These are phyloP conservation scores for Podaxis sp. DNA, from an alignment of 768 basidiomycete genomes.

Conservation along the genomic window DNA sequence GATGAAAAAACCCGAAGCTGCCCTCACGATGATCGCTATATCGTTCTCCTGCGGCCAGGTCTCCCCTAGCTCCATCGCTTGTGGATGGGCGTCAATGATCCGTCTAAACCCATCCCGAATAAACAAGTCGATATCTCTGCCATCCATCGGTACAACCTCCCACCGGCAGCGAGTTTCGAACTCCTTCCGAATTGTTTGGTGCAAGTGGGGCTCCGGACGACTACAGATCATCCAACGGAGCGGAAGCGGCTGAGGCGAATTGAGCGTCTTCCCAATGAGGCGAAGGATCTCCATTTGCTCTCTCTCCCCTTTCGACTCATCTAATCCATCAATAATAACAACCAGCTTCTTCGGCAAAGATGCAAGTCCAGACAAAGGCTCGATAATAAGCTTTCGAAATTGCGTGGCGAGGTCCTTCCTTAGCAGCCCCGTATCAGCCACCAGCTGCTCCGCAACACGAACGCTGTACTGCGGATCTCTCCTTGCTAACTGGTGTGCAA, in stretches of 20 bases:
- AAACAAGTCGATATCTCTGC: constrained; percentile 1
- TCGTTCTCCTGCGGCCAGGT: background rate
- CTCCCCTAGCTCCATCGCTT: background rate
- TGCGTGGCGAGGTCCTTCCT: constrained; percentile 1
- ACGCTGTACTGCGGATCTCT: background rate
- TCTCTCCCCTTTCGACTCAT: constrained; percentile 17
- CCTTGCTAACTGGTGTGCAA: constrained; percentile 15
- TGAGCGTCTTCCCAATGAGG: constrained; percentile 5
- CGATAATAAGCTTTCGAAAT: constrained; percentile 8
- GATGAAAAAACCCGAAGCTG: background rate
- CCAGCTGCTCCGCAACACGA: constrained; percentile 2
- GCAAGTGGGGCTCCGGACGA: constrained; percentile 16
- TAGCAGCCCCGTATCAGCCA: background rate
- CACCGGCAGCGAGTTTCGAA: background rate
- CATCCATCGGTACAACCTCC: constrained; percentile 7
- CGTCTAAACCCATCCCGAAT: background rate
- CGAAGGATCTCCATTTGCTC: constrained; percentile 14
- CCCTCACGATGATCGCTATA: background rate
- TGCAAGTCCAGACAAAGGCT: background rate
- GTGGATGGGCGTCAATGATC: background rate
- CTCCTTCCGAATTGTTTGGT: background rate
- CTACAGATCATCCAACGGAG: constrained; percentile 17
- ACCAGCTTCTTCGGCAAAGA: background rate
- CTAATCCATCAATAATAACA: constrained; percentile 17
- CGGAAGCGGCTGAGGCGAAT: constrained; percentile 8